Evolutionary conservation across 352 stramenopile genomes (phyloP), one percentile per base, ranked within the genome.

Genomic region (Globisporangium yorkense): DNA sequence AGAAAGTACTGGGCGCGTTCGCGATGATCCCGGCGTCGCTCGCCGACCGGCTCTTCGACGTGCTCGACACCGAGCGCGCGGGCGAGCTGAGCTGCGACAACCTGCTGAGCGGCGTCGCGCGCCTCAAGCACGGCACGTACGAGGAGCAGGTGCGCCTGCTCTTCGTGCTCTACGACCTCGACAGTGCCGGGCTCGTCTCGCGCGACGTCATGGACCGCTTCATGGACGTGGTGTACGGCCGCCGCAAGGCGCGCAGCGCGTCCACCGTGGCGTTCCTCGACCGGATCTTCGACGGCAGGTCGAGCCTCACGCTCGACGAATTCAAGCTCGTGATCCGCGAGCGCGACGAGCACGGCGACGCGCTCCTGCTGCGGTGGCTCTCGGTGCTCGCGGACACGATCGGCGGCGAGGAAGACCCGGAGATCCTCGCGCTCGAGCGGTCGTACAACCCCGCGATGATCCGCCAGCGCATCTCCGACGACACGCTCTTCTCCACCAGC

Each of bases 141-240:
- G 80, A 91, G 18, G 84, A 92, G 54, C 82, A 88, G 35, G 66
- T 86, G 55, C 79, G 87, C 43, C 61, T 95, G 51, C 69, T 95
- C 12, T 95, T 93, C 55, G 79, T 75, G 37, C 85, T 95, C 57
- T 95, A 95, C 70, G 85, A 95, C 58, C 59, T 92, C n/a, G 78
- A 92, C 52, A 59, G 55, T 13, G 72, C 69, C 3, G 77, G 80
- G 18, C 67, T 83, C 29, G 65, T 95, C n/a, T 66, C 81, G 43
- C 70, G 80, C 18, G 85, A 91, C 39, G 65, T 87, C 27, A 63
- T 95, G 39, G 74, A 89, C 33, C 73, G 77, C 12, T 95, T 95
- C 63, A 89, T 92, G 77, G 81, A 92, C 59, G 83, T 95, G 47
- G 78, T 95, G 16, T 95, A 93, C 52, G 85, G 85, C 24, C 74